Evolutionary conservation across 106 monocot genomes (phyloP).

Genomic region (Gastrodia elata): DNA sequence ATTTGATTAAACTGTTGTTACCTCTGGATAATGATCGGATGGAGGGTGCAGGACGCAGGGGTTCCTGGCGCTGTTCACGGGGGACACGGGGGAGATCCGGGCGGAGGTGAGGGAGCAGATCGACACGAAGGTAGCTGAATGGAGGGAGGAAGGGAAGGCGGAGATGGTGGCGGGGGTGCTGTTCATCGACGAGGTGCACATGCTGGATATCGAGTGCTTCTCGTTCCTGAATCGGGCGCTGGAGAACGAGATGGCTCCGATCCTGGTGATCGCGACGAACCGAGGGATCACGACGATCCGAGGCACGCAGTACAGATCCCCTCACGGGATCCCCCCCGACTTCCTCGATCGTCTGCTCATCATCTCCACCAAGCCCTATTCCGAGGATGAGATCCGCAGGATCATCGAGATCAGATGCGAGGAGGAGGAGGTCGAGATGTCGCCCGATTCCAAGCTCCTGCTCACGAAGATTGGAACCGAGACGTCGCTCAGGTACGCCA

Average conservation of each 20-base stretch:
- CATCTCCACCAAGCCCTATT: slow-evolving; percentile 74
- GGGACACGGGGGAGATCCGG: slow-evolving; percentile 92
- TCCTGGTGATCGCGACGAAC: slow-evolving; percentile 84
- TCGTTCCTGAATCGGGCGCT: slow-evolving; percentile 91
- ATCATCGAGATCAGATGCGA: slow-evolving; percentile 85
- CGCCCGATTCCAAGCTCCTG: slow-evolving; percentile 56
- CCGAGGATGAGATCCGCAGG: slow-evolving; percentile 65
- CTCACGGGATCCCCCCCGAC: slow-evolving; percentile 95
- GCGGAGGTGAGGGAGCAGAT: slow-evolving; percentile 92
- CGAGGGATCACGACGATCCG: slow-evolving; percentile 82
- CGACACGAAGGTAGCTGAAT: slow-evolving; percentile 87
- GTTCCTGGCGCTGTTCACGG: slow-evolving; percentile 91
- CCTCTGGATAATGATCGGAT: too few relatives aligned
- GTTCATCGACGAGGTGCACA: slow-evolving; percentile 97
- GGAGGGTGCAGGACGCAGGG: slow-evolving; percentile 91
- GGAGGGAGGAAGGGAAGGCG: slow-evolving; percentile 93
- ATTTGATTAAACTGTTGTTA: too few relatives aligned
- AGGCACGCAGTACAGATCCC: slow-evolving; percentile 76
- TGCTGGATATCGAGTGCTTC: slow-evolving; percentile 98
- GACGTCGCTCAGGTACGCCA: slow-evolving; percentile 78
- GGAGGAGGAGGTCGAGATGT: slow-evolving; percentile 97
- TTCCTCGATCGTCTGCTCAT: slow-evolving; percentile 87
- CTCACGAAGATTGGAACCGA: slow-evolving; percentile 83
- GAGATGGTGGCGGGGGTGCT: slow-evolving; percentile 89
- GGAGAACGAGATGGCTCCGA: slow-evolving; percentile 90